Evolutionary conservation across 176 grass and related monocot species (phyloP), one percentile per base, ranked within the genome.

Genomic region (Phragmites australis): DNA sequence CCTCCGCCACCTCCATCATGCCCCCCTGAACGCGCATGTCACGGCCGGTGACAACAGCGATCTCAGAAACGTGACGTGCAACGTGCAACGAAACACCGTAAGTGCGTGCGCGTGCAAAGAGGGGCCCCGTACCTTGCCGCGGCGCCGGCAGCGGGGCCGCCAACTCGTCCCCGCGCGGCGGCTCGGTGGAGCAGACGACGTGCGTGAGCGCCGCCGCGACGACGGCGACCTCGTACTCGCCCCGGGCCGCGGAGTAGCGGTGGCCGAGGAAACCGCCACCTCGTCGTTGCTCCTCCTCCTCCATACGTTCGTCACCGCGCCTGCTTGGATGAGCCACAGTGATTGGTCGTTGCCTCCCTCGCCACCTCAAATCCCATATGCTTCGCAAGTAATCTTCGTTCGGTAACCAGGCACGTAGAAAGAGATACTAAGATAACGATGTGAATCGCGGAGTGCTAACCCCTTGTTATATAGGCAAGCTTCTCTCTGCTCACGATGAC

Each of bases 171-270:
- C 13, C 40, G n/a, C 9, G 59, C n/a, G 41, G 16, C 17, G 42
- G 67, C 21, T 23, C 30, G 0, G 62, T 54, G 55, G 76, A 52
- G 76, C 68, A 65, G 39, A 86, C n/a, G 76, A 86, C 84, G 6
- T 74, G 75, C 34, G 55, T 80, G 75, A 86, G 84, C 37, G 84
- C 84, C 9, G 84, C 76, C 21, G 70, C 76, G 25, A 86, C 8
- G 44, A 65, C 76, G 15, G 65, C 68, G 59, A 26, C 43, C 3
- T 86, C 84, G 77, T 80, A 63, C 6, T 66, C 84, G 18, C 68
- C 48, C 32, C 66, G 76, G 40, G 76, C 82, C 5, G 74, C 51
- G 59, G 32, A 47, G 51, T 57, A 83, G 30, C 32, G 9, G 65
- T 8, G n/a, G 9, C 31, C 34, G 32, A 43, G 29, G 58, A 19